A percentile compares a stretch with the other conserved stretches of the same genome.
phyloP scores from a whole-genome alignment of 129 eudicot genomes.

The Artemisia argyi region DNA sequence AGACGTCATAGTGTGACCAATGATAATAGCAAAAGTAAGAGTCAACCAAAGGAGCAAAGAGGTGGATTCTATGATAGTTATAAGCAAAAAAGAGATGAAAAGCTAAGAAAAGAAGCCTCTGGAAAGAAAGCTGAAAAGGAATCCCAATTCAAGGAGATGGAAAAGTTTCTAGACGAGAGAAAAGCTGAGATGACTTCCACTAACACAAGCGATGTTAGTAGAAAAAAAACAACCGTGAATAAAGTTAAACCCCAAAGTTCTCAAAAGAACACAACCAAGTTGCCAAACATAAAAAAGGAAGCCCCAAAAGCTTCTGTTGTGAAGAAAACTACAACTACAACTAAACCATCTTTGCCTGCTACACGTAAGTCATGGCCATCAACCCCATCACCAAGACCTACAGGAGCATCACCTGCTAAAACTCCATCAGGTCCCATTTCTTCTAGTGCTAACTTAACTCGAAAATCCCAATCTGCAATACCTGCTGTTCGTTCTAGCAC shows the following conservation, averaged over 20 bases:
- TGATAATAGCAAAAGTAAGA: constrained; percentile 44
- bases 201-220: constrained; percentile 42
- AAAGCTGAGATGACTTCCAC: constrained; percentile 62
- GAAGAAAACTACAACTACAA: constrained; percentile 45
- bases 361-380: constrained; percentile 96
- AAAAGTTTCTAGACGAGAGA: constrained; percentile 48
- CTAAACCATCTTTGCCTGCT: constrained; percentile 69
- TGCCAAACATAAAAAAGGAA: constrained; percentile 48
- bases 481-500: constrained; percentile 52
- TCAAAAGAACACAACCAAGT: constrained; percentile 36
- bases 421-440: constrained; percentile 44
- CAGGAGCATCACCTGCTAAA: constrained; percentile 62
- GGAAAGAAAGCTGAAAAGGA: constrained; percentile 68
- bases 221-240: constrained; percentile 33
- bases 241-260: constrained; percentile 48
- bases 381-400: constrained; percentile 54
- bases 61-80: constrained; percentile 71
- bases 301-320: constrained; percentile 48
- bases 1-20: constrained; percentile 44
- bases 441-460: constrained; percentile 43
- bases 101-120: constrained; percentile 58
- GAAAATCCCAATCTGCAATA: constrained; percentile 60
- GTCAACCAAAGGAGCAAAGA: constrained; percentile 41
- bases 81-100: constrained; percentile 79
- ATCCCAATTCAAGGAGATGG: constrained; percentile 55